Evolutionary conservation across 2,329 filamentous ascomycete species (phyloP), one percentile per base, ranked within the genome.

Genomic region (Cadophora luteo-olivacea): DNA sequence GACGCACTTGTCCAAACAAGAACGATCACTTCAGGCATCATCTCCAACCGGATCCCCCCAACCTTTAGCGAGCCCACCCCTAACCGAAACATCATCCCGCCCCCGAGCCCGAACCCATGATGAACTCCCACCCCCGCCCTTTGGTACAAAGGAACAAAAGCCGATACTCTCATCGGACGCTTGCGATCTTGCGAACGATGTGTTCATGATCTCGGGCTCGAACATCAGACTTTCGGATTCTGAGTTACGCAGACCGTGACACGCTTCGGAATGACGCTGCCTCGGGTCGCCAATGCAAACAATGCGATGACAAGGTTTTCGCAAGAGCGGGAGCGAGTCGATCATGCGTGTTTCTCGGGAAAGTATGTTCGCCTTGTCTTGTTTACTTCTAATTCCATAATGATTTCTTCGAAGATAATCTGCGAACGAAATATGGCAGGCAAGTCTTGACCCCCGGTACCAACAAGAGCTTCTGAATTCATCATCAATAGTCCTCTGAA

Each of bases 191-290:
- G 5, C 12, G 24, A 22, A 11, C 12, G 11, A 32, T 16, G 2
- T 29, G 24, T 29, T 32, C 25, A 19, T 32, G 25, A 55, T n/a
- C 52, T 55, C 52, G 52, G 52, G 52, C n/a, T 55, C 49, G 49
- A 11, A 52, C 14, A 52, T 52, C 22, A 25, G 41, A 29, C 51
- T 54, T 54, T 29, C 51, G 24, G 51, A 29, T 29, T 29, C 29
- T 52, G 49, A 52, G 24, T 25, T 25, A 8, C 22, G 29, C 41
- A 5, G 41, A 19, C 14, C 16, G 51, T 54, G 25, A 54, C 24
- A 54, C 24, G 12, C 24, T 6, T 29, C 51, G 24, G 51, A 16
- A 19, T 16, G 4, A 16, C 51, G 11, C 14, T 54, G 51, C 51
- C 29, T 14, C 14, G 19, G 52, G 33, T 55, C 52, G 25, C 19